Conservation (phyloP, 139 green algal genomes). For the Micromonas pusilla region DNA sequence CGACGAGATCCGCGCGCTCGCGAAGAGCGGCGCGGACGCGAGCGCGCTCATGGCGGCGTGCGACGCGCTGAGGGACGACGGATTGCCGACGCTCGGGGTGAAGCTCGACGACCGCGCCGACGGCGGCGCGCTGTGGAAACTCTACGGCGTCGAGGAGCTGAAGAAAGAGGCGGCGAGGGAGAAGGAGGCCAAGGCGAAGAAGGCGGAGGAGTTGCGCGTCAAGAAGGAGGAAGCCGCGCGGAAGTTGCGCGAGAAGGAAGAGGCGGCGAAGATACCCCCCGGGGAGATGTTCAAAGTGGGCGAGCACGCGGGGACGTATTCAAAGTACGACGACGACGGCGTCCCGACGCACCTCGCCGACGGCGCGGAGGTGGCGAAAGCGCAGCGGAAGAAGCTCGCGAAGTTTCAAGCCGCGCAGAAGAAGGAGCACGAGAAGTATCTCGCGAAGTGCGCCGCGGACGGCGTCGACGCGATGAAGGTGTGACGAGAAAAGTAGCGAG, state of each 20-base stretch:
- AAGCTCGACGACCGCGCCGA: slow-evolving; percentile 79
- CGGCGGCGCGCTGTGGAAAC: slow-evolving; percentile 80
- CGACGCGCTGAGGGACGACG: slow-evolving; percentile 72
- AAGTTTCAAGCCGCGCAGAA: slow-evolving; percentile 2
- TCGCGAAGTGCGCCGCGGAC: background rate
- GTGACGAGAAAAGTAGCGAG: background rate
- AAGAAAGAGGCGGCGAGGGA: slow-evolving; percentile 44
- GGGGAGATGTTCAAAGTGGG: slow-evolving; percentile 37
- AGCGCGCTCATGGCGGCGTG: slow-evolving; percentile 58
- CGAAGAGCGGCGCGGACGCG: slow-evolving; percentile 14
- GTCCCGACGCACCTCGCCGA: slow-evolving; percentile 74
- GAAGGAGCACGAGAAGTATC: slow-evolving; percentile 3
- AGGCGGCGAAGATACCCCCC: slow-evolving; percentile 43
- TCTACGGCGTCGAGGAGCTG: slow-evolving; percentile 77
- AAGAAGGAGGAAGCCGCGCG: slow-evolving; percentile 37
- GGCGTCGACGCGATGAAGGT: background rate
- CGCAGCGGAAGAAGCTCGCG: background rate
- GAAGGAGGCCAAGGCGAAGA: slow-evolving; percentile 29
- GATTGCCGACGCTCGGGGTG: slow-evolving; percentile 79
- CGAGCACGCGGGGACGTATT: slow-evolving; percentile 39
- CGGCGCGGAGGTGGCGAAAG: slow-evolving; percentile 48
- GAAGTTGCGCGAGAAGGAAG: slow-evolving; percentile 51
- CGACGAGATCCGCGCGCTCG: slow-evolving; percentile 52
- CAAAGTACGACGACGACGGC: slow-evolving; percentile 53
- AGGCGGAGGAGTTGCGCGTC: background rate